Base-by-base conservation (phyloP, 2,329 filamentous ascomycete genomes). In the Ambrosiella cleistominuta region DNA sequence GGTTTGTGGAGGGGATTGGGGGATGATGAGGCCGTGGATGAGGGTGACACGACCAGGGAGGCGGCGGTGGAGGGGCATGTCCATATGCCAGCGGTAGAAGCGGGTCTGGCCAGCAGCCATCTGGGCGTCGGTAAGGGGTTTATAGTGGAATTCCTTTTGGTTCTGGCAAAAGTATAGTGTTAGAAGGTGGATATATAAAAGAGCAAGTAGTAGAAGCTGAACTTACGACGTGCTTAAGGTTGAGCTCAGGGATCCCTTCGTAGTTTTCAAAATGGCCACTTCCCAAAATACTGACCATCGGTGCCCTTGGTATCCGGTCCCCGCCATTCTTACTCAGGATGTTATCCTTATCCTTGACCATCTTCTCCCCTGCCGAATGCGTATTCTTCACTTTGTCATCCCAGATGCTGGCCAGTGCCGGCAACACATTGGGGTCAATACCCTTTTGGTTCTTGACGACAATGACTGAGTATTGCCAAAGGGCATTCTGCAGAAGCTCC, bases 41-140 rank as follows among this genome's bases (percentile, higher is more conserved):
- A 60, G 35, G 17, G 59, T 60, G 17, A 60, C 59, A 37, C 59
- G 59, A 51, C 59, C 59, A 3, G 59, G 59, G 15, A 60, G 52
- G 13, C 55, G 59, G 15, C 56, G 55, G 51, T 60, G 59, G 2
- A 60, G 27, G 8, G 59, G 59, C 59, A 60, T 60, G 15, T 60
- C 59, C 55, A 60, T 57, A 27, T 60, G 59, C 59, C 59, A 60
- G 7, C 59, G 55, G 19, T 60, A 60, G 35, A 60, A 60, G 15
- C 59, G 59, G 36, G 59, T 60, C 15, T 60, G 50, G 42, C 59
- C 59, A 13, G 42, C 59, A 11, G 55, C 59, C 56, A 60, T 54
- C 47, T 60, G 39, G 6, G 57, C 59, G 17, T 12, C 36, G 36
- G 59, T 54, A 9, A 60, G 59, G 19, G 59, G 59, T 9, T 55